phyloP scores from a whole-genome alignment of 768 basidiomycete genomes.

The Trametes gibbosa region DNA sequence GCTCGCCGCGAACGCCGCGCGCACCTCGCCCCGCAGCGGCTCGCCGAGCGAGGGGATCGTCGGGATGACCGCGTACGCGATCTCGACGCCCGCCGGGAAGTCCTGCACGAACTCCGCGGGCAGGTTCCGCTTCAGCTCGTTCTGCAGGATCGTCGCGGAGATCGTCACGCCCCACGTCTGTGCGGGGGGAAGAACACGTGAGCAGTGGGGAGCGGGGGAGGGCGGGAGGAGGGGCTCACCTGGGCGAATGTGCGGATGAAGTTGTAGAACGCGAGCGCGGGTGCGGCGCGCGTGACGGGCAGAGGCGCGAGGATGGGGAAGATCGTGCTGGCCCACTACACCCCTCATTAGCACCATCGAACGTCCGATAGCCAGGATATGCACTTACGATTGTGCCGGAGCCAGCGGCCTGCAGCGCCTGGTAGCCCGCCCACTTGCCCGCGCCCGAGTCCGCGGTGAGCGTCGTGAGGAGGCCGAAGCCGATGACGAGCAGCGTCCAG shows the following conservation, averaged over 20 bases:
- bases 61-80: constrained; percentile 48
- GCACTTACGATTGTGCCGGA: constrained; percentile 19
- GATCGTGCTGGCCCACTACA: constrained; percentile 18
- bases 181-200: neutral
- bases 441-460: constrained; percentile 18
- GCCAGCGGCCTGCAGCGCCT: constrained; percentile 18
- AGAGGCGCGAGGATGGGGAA: constrained; percentile 30
- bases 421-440: constrained; percentile 4
- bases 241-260: constrained; percentile 29
- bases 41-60: constrained; percentile 35
- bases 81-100: constrained; percentile 36
- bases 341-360: neutral
- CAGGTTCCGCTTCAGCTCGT: constrained; percentile 41
- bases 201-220: too few species aligned
- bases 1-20: constrained; percentile 40
- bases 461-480: constrained; percentile 35
- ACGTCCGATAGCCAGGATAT: neutral
- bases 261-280: constrained; percentile 34
- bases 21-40: constrained; percentile 34
- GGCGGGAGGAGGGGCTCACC: neutral
- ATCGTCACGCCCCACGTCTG: constrained; percentile 54
- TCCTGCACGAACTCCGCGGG: constrained; percentile 36
- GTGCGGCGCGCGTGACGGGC: constrained; percentile 30
- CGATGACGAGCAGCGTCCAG: constrained; percentile 36
- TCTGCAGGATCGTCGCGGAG: constrained; percentile 50